Conservation (phyloP, 192 early-diverging fungal genomes). For the Bifiguratus adelaidae region DNA sequence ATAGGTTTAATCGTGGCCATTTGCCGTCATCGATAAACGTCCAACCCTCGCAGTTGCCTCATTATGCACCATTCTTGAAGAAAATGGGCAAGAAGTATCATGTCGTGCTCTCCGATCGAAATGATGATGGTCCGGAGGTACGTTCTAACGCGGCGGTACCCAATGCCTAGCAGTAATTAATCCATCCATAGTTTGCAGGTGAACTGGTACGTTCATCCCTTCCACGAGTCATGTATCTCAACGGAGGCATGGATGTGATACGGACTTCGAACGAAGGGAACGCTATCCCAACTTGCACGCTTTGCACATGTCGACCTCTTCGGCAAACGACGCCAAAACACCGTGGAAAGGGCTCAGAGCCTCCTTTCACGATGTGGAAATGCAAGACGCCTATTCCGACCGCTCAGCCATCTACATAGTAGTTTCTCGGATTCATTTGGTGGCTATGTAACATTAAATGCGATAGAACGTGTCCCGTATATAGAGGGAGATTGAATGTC, state of each 20-base stretch:
- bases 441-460: too few species aligned
- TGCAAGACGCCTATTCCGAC: conserved; percentile 12
- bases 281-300: background rate
- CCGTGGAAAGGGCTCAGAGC: conserved; percentile 23
- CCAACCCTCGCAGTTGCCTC: conserved; percentile 22
- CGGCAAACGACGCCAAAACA: conserved; percentile 19
- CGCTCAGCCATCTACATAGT: too few species aligned
- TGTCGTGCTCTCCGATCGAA: conserved; percentile 30
- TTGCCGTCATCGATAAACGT: conserved; percentile 43
- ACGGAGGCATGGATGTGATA: conserved; percentile 40
- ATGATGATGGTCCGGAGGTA: conserved; percentile 39
- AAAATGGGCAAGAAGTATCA: conserved; percentile 43
- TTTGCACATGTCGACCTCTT: conserved; percentile 22
- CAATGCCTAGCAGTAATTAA: background rate
- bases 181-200: conserved; percentile 27
- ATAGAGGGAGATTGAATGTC: too few species aligned
- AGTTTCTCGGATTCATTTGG: too few species aligned
- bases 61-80: conserved; percentile 23
- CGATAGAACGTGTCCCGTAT: too few species aligned
- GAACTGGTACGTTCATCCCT: conserved; percentile 29
- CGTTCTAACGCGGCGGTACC: background rate
- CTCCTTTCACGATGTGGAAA: conserved; percentile 20
- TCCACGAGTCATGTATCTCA: conserved; percentile 28
- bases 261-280: conserved; percentile 1
- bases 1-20: conserved; percentile 39